Conservation (phyloP, 2,329 filamentous ascomycete genomes). For the Polytolypa hystricis region DNA sequence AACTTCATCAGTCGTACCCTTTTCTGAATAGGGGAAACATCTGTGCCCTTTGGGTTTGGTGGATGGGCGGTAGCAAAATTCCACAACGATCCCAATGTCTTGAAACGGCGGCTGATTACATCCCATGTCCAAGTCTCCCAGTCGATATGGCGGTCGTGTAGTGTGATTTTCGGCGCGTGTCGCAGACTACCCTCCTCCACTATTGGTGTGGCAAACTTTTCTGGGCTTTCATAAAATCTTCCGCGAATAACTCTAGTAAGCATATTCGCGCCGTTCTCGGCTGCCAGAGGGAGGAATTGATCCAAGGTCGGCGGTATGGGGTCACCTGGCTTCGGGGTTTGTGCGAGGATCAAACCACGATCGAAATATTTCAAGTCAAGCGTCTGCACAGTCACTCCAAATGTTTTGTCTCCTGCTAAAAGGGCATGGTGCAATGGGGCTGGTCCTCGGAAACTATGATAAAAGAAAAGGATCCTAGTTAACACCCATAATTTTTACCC, state of each 20-base stretch:
- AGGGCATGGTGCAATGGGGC: conserved; percentile 82
- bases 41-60: no score
- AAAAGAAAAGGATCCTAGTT: no score
- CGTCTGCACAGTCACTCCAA: conserved; percentile 79
- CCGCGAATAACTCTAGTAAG: conserved; percentile 55
- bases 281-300: conserved; percentile 44
- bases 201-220: conserved; percentile 21
- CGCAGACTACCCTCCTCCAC: conserved; percentile 22
- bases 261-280: conserved; percentile 56
- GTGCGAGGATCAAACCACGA: conserved; percentile 61
- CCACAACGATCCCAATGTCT: conserved; percentile 59
- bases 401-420: conserved; percentile 47
- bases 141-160: conserved; percentile 51
- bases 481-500: conserved; percentile 2
- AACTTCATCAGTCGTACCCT: no score
- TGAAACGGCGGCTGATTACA: conserved; percentile 45
- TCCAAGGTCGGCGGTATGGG: conserved; percentile 20
- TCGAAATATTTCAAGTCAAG: conserved; percentile 69
- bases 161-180: conserved; percentile 63
- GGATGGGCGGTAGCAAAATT: conserved; percentile 27
- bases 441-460: conserved; percentile 60
- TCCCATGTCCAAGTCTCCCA: conserved; percentile 46
- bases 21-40: no score
- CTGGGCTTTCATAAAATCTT: conserved; percentile 55
- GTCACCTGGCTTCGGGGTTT: conserved; percentile 50